phyloP scores from a whole-genome alignment of 768 basidiomycete species.

The Trametes meyenii region DNA sequence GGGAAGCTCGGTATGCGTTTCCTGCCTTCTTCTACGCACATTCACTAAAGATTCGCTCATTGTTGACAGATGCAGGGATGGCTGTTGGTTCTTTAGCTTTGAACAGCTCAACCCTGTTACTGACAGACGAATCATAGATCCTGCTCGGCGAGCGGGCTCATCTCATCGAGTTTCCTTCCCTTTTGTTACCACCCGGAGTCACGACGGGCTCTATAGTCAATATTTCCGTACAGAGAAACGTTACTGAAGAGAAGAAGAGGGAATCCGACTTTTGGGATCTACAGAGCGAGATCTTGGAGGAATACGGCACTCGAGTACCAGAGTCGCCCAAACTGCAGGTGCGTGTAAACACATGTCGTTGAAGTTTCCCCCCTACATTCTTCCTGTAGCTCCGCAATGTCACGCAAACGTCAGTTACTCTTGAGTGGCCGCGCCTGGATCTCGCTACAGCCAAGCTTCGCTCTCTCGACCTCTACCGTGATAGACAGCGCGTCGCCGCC shows the following conservation, averaged over 20 bases:
- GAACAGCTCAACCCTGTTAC: slow-evolving; percentile 23
- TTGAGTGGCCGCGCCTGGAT: slow-evolving; percentile 90
- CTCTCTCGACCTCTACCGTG: slow-evolving; percentile 91
- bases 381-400: slow-evolving; percentile 75
- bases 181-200: slow-evolving; percentile 90
- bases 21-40: not conserved
- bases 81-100: slow-evolving; percentile 51
- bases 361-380: not conserved
- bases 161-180: slow-evolving; percentile 96
- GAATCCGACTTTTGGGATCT: slow-evolving; percentile 83
- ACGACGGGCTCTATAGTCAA: slow-evolving; percentile 96
- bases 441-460: slow-evolving; percentile 87
- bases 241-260: slow-evolving; percentile 79
- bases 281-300: slow-evolving; percentile 76
- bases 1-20: slow-evolving; percentile 84
- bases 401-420: slow-evolving; percentile 94
- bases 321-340: slow-evolving; percentile 76
- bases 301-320: slow-evolving; percentile 72
- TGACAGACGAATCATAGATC: slow-evolving; percentile 55
- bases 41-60: not conserved
- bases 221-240: slow-evolving; percentile 91
- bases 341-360: slow-evolving; percentile 26
- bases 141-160: slow-evolving; percentile 93
- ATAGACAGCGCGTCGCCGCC: slow-evolving; percentile 82
- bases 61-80: slow-evolving; percentile 81